These are phyloP conservation scores for Melampsora occidentalis DNA, from an alignment of 1,284 basidiomycete species.

Conservation along the genomic window DNA sequence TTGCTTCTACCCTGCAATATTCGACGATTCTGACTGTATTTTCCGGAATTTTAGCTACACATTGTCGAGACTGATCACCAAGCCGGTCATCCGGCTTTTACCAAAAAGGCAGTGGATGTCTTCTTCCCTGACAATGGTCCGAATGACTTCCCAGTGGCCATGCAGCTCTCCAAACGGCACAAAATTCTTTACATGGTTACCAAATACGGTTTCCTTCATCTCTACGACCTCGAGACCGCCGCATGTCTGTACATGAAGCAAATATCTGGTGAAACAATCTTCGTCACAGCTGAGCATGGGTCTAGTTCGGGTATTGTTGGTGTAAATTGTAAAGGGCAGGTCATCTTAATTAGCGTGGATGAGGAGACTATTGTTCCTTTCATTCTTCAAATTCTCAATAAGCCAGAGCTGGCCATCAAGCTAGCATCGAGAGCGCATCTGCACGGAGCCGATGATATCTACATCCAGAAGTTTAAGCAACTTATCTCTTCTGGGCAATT, in stretches of 20 bases:
- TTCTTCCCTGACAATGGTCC: constrained; percentile 98
- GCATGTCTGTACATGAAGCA: constrained; percentile 99
- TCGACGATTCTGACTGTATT: not conserved
- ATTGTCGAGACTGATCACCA: constrained; percentile 98
- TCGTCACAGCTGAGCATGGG: constrained; percentile 96
- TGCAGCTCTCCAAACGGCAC: constrained; percentile 97
- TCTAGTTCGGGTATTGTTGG: constrained; percentile 92
- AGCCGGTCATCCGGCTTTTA: constrained; percentile 84
- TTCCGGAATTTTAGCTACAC: constrained; percentile 68
- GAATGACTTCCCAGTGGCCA: constrained; percentile 98
- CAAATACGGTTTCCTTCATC: constrained; percentile 98
- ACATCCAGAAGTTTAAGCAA: constrained; percentile 90
- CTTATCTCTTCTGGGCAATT: constrained; percentile 88
- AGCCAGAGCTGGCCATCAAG: constrained; percentile 97
- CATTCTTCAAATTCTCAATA: constrained; percentile 88
- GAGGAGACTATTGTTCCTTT: constrained; percentile 95
- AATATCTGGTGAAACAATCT: constrained; percentile 98
- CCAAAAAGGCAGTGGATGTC: constrained; percentile 97
- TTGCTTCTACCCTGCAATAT: not conserved
- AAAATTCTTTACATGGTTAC: constrained; percentile 97
- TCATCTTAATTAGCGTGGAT: constrained; percentile 93
- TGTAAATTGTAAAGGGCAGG: constrained; percentile 99
- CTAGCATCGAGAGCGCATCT: constrained; percentile 92
- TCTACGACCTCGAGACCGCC: constrained; percentile 98
- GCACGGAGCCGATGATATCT: constrained; percentile 95